Evolutionary conservation across 2,329 filamentous ascomycete genomes (phyloP).

Genomic region (Paecilomyces sp.): DNA sequence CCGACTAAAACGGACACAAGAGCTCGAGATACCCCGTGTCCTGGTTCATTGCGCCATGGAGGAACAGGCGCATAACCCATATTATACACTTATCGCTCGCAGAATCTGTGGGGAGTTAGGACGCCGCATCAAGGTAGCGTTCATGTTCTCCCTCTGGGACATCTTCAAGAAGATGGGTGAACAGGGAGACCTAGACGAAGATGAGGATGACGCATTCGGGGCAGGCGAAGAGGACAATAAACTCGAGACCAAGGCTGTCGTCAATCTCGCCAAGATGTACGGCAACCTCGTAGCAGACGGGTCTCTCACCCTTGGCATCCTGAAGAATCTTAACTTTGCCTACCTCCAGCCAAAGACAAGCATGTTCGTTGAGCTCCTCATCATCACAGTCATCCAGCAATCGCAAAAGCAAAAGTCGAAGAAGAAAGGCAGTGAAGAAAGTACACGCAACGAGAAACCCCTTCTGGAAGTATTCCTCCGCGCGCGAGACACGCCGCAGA

Average conservation of each 20-base stretch:
- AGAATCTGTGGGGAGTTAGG: constrained; percentile 62
- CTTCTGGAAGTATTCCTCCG: constrained; percentile 62
- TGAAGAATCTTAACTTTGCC: constrained; percentile 65
- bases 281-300: constrained; percentile 55
- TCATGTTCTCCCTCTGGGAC: constrained; percentile 82
- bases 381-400: constrained; percentile 68
- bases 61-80: constrained; percentile 82
- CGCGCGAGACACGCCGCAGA: constrained; percentile 56
- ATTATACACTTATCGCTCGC: constrained; percentile 79
- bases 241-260: constrained; percentile 51
- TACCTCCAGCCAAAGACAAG: constrained; percentile 70
- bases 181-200: constrained; percentile 52
- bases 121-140: constrained; percentile 69
- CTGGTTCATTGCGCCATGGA: constrained; percentile 79
- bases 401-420: constrained; percentile 38
- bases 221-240: constrained; percentile 45
- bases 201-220: constrained; percentile 47
- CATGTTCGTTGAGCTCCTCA: constrained; percentile 71
- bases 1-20: constrained; percentile 75
- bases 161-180: constrained; percentile 83
- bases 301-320: constrained; percentile 49
- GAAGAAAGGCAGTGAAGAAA: constrained; percentile 12
- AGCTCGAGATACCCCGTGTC: constrained; percentile 79
- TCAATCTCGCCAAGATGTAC: constrained; percentile 63
- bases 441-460: constrained; percentile 46